Base-by-base conservation (phyloP, 306 rosid genomes). In the Quercus wislizeni region DNA sequence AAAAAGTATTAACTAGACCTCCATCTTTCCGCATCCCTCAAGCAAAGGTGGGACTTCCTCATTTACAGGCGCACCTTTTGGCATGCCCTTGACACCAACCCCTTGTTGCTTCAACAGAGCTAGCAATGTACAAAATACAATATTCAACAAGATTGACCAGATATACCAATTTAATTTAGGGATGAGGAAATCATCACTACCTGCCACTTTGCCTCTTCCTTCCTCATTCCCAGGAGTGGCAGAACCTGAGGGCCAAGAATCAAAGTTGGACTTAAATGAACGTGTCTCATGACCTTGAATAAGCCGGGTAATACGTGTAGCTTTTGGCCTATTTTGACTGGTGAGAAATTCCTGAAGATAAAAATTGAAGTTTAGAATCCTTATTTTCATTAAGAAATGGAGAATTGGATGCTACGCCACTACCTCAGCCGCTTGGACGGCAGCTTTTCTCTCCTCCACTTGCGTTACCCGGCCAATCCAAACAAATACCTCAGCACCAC, bases 41-140 rank as follows among this genome's bases (percentile, higher is more conserved):
- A 96, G 93, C 92, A 96, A 82, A 58, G 98, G 97, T 74, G 99
- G 99, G 85, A 93, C 85, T 76, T 96, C 99, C 85, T 96, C 99
- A 77, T 79, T 89, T 59, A 87, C 90, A 18, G 97, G 91, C 55
- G 87, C 43, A 80, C 89, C 83, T 81, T 96, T 96, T 74, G 97
- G 3, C 75, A 86, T 81, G 74, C 99, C 99, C 85, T 96, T 96
- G 76, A 93, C 87, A 87, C 98, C 99, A 78, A 93, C 88, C 62
- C 99, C 99, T 90, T 96, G 99, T 86, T 96, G 99, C 91, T 96
- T 96, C 91, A 96, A 81, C 89, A 96, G 83, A 89, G 99, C 99
- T 96, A 86, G 77, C 56, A 81, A 69, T 56, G 76, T 76, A 75
- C 72, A 80, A 70, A 81, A 76, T 23, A 57, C 18, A 80, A 73